Evolutionary conservation across 768 basidiomycete species (phyloP), one percentile per base, ranked within the genome.

Genomic region (Melanogaster broomeanus): DNA sequence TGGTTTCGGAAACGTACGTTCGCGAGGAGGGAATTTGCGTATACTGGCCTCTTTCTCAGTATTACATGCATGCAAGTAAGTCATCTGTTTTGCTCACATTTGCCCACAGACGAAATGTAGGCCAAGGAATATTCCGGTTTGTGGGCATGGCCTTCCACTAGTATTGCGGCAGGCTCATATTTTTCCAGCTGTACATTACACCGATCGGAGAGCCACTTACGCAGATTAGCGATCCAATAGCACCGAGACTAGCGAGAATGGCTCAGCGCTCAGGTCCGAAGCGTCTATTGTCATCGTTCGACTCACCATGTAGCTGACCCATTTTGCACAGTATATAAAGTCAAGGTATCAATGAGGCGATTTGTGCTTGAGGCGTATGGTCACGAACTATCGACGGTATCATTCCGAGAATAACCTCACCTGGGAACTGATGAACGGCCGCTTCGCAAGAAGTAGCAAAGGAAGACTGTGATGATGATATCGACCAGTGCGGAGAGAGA

Each of bases 401-500:
- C 12, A 11, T 30, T 11, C 8, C 4, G 31, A 16, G 11, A 38
- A 16, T 5, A 15, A 4, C 48, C 61, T 19, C 42, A 76, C 77
- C 66, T 69, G 39, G 72, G 61, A 42, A 72, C 53, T 30, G 61
- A 52, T 30, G 72, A 76, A 24, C 72, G 69, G 34, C 70, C 76
- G 28, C 60, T 63, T 51, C 65, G 62, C 18, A 82, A 63, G 27
- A 74, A 69, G 46, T 68, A 73, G 49, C 74, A 77, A 21, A 81
- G 66, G n/a, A 61, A 70, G 3, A 41, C 60, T 7, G 77, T 77
- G 46, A 80, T 79, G 15, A 78, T 48, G 41, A 81, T 55, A 53
- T 82, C 81, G 31, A 79, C 62, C 5, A 69, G 48, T 2, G 74
- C 74, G 4, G 79, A 80, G 2, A 81, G 67, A 1, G 70, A 59